phyloP scores from a whole-genome alignment of 345 rosid genomes.

The Pistacia integerrima region DNA sequence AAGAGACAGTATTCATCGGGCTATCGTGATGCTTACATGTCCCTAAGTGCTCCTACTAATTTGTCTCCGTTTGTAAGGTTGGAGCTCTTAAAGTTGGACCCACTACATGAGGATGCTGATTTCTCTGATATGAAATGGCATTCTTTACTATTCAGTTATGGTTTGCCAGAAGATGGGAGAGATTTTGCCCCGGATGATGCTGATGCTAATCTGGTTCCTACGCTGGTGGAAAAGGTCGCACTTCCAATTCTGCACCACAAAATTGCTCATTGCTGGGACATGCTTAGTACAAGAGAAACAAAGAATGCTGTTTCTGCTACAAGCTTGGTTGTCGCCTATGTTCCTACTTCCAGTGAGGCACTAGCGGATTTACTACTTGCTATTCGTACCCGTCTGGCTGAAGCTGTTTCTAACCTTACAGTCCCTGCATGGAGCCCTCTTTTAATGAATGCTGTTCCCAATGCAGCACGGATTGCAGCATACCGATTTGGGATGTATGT shows the following conservation, averaged over 20 bases:
- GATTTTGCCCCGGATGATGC: constrained; percentile 67
- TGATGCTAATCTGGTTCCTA: constrained; percentile 87
- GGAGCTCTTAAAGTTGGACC: constrained; percentile 95
- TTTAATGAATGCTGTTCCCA: constrained; percentile 83
- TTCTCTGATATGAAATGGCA: constrained; percentile 93
- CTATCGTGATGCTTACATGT: constrained; percentile 92
- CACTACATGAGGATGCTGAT: constrained; percentile 74
- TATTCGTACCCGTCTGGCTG: constrained; percentile 69
- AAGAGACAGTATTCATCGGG: constrained; percentile 72
- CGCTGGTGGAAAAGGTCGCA: constrained; percentile 86
- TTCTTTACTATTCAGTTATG: constrained; percentile 76
- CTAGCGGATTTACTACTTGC: constrained; percentile 60
- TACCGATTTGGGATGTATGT: constrained; percentile 84
- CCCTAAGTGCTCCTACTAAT: constrained; percentile 77
- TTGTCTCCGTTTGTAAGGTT: constrained; percentile 91
- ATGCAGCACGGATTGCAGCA: constrained; percentile 78
- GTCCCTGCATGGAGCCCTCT: constrained; percentile 91
- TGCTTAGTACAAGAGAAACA: constrained; percentile 75
- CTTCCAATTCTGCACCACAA: constrained; percentile 83
- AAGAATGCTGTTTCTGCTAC: constrained; percentile 85
- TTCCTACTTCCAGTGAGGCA: constrained; percentile 75
- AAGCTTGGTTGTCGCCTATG: constrained; percentile 70
- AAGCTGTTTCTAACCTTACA: constrained; percentile 61
- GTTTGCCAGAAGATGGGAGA: constrained; percentile 70
- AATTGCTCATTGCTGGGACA: constrained; percentile 87